Conservation (phyloP, 768 basidiomycete species). For the Boletus patriciae region DNA sequence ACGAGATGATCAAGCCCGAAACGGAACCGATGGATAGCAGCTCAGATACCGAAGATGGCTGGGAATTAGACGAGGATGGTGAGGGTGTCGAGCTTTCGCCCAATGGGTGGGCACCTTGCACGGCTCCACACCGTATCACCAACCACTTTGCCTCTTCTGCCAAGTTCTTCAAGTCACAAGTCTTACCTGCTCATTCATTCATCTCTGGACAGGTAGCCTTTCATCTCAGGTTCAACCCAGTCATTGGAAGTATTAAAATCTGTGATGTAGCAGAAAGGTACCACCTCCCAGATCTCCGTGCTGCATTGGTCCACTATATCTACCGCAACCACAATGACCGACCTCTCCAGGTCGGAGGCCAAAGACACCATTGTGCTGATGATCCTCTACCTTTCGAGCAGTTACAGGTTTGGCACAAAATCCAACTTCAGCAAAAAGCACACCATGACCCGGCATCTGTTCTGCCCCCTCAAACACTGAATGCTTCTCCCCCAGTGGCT, state of each 20-base stretch:
- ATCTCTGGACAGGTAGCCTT: slow-evolving; percentile 18
- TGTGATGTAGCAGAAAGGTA: slow-evolving; percentile 22
- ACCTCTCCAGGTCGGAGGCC: background rate
- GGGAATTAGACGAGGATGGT: background rate
- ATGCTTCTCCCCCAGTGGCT: slow-evolving; percentile 17
- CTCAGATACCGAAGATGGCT: background rate
- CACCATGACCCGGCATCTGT: slow-evolving; percentile 7
- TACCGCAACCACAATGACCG: background rate
- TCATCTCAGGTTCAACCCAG: slow-evolving; percentile 26
- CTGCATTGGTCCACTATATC: slow-evolving; percentile 26
- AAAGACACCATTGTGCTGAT: slow-evolving; percentile 4
- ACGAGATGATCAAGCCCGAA: background rate
- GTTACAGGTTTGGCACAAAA: slow-evolving; percentile 31
- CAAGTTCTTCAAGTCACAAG: background rate
- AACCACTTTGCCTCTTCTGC: background rate
- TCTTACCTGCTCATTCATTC: slow-evolving; percentile 10
- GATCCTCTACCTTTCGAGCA: slow-evolving; percentile 24
- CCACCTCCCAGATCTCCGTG: slow-evolving; percentile 26
- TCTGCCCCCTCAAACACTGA: slow-evolving; percentile 12
- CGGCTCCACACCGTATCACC: too few species aligned
- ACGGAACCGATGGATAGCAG: background rate
- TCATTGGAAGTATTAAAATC: background rate
- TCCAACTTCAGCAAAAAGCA: slow-evolving; percentile 23
- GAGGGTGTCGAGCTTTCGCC: too few species aligned
- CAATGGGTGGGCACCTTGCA: too few species aligned